A percentile compares a stretch with the other conserved stretches of the same genome.
These are phyloP conservation scores for Colletotrichum sp. DNA, from an alignment of 2,329 filamentous ascomycete species.

Conservation along the genomic window DNA sequence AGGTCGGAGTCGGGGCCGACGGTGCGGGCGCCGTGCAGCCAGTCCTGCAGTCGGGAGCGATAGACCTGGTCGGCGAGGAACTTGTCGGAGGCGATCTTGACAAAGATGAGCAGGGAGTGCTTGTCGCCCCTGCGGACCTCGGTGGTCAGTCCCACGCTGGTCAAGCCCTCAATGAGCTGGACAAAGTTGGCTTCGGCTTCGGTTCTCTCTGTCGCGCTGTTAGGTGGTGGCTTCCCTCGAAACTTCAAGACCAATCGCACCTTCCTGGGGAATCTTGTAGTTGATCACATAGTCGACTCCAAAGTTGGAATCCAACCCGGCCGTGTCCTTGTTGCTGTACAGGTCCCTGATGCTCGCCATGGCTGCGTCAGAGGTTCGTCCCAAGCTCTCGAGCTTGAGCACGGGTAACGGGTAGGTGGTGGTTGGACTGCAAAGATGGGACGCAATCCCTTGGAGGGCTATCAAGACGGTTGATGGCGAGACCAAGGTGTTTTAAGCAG, in stretches of 20 bases:
- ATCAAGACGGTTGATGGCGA: neutral
- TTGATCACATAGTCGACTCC: conserved; percentile 88
- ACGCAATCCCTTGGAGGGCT: neutral
- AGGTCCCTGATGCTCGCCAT: conserved; percentile 22
- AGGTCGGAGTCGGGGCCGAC: conserved; percentile 78
- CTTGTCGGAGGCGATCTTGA: conserved; percentile 77
- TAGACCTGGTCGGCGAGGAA: conserved; percentile 83
- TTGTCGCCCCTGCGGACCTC: conserved; percentile 85
- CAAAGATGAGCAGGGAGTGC: conserved; percentile 80
- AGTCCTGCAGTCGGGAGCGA: conserved; percentile 87
- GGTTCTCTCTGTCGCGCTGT: conserved; percentile 58
- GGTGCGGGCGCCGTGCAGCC: conserved; percentile 86
- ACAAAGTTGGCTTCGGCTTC: conserved; percentile 79
- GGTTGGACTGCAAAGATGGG: neutral
- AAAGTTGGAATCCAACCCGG: conserved; percentile 22
- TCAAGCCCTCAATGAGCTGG: conserved; percentile 76
- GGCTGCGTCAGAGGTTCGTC: conserved; percentile 1
- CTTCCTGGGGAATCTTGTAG: conserved; percentile 73
- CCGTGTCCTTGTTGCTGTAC: conserved; percentile 16
- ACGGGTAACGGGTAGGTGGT: neutral
- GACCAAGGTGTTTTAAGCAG: neutral
- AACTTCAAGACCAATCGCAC: conserved; percentile 43
- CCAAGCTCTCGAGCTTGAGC: conserved; percentile 14
- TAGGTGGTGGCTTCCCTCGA: neutral
- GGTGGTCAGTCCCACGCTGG: conserved; percentile 80